Evolutionary conservation across 2,329 filamentous ascomycete genomes (phyloP).

Genomic region (Daldinia sp.): DNA sequence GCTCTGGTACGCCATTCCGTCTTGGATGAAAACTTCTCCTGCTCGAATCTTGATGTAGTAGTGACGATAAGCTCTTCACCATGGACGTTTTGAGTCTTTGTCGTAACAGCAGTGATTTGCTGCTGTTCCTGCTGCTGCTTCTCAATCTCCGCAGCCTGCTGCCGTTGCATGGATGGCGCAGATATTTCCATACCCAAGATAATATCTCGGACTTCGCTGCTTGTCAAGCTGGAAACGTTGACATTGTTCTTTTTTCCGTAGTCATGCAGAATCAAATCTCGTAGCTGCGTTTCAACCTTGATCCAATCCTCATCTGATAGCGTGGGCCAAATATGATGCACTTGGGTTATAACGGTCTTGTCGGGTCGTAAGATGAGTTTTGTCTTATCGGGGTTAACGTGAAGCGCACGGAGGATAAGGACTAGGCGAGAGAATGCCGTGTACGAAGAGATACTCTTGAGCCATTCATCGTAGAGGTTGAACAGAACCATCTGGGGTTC

Average conservation of each 20-base stretch:
- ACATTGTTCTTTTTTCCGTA: constrained; percentile 99
- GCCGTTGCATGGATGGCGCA: constrained; percentile 95
- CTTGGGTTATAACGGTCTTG: constrained; percentile 97
- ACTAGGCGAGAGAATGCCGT: constrained; percentile 97
- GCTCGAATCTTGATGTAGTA: constrained; percentile 97
- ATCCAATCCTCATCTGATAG: constrained; percentile 98
- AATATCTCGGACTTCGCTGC: constrained; percentile 96
- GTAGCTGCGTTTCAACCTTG: constrained; percentile 96
- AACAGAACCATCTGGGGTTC: constrained; percentile 99
- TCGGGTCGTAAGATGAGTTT: constrained; percentile 94
- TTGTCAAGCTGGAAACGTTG: constrained; percentile 96
- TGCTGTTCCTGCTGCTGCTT: constrained; percentile 98
- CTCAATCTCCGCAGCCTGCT: constrained; percentile 98
- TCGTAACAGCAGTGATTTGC: constrained; percentile 95
- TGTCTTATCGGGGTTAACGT: constrained; percentile 98
- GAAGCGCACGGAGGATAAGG: constrained; percentile 89
- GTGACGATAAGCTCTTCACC: constrained; percentile 98
- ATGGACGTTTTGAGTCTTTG: constrained; percentile 96
- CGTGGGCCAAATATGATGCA: constrained; percentile 98
- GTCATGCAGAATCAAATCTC: constrained; percentile 96
- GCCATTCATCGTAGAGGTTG: constrained; percentile 98
- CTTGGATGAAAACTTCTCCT: constrained; percentile 97
- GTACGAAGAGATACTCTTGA: constrained; percentile 98
- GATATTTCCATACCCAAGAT: constrained; percentile 99
- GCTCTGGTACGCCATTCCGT: constrained; percentile 98